These are phyloP conservation scores for Volvox africanus DNA, from an alignment of 139 green algal species.

Conservation along the genomic window DNA sequence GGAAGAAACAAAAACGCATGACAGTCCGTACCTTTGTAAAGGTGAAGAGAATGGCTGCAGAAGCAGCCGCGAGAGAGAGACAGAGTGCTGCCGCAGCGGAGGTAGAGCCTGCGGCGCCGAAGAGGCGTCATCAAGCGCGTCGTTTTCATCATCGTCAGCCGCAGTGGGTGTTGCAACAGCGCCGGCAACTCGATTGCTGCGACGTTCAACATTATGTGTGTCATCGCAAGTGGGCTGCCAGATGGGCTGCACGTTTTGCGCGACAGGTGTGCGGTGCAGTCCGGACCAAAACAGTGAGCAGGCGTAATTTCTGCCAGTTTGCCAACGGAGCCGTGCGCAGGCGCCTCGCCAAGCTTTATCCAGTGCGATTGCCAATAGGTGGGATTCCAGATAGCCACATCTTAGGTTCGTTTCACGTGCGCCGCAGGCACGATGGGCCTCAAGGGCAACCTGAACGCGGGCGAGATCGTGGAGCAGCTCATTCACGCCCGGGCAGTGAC, in stretches of 20 bases:
- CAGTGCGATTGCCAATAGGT: too few relatives aligned
- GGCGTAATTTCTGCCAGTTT: too few relatives aligned
- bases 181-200: slow-evolving; percentile 31
- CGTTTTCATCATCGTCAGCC: background rate
- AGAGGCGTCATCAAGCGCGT: slow-evolving; percentile 23
- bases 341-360: too few relatives aligned
- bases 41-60: background rate
- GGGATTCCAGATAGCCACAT: too few relatives aligned
- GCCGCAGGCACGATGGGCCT: slow-evolving; percentile 91
- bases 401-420: too few relatives aligned
- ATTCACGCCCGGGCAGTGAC: slow-evolving; percentile 79
- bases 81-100: background rate
- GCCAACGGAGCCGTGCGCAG: too few relatives aligned
- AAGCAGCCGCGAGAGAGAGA: background rate
- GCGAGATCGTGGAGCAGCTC: slow-evolving; percentile 98
- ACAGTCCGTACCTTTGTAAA: too few relatives aligned
- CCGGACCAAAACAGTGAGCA: too few relatives aligned
- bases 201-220: slow-evolving; percentile 88
- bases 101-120: background rate
- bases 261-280: slow-evolving; percentile 76
- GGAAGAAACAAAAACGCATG: background rate
- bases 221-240: slow-evolving; percentile 92
- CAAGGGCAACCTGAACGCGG: slow-evolving; percentile 88
- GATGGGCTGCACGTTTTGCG: slow-evolving; percentile 99
- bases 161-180: background rate